Base-by-base conservation (phyloP, 805 yeast species). In the Cyberlindnera suaveolens region DNA sequence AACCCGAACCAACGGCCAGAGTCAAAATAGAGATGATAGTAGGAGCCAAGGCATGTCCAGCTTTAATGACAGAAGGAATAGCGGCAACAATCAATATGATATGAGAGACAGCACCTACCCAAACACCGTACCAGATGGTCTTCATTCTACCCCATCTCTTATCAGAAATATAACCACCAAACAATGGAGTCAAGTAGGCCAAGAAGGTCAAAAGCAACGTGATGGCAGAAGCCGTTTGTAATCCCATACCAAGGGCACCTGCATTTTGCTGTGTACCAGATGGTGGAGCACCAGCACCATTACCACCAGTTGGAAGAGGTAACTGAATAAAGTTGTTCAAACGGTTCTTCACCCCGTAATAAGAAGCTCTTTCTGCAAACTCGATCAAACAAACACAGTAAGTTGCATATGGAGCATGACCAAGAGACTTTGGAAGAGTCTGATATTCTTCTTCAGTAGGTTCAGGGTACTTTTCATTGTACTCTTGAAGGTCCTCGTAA, bases 131-230 rank as follows among this genome's bases (percentile, higher is more conserved):
- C 53, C 75, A 70, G 56, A 85, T 82, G 35, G 91, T 80, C 51
- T 73, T 77, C 66, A 72, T 79, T 60, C 83, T 81, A 46, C 93
- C 93, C 69, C 77, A 74, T 63, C 68, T 79, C 49, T 84, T 78
- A 63, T 85, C 95, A 42, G 93, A 80, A 23, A 84, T 53, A 63
- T 79, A 76, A 42, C 88, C 93, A 53, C 89, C 90, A 43, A 80
- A 69, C 42, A 85, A 69, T 27, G 95, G 95, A 36, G 91, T 82
- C 38, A 84, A 70, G 61, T 85, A 85, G 58, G 89, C 82, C 85
- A 89, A 82, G 60, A 85, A 85, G 58, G 82, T 87, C 71, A 84
- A 79, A 54, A 84, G 78, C 60, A 83, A 78, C n/a, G 85, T 75
- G 48, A 85, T 70, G 30, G 85, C 89, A 31, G 85, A 79, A 26